Conservation (phyloP, 1,284 basidiomycete genomes). For the Ceratobasidium sp. region DNA sequence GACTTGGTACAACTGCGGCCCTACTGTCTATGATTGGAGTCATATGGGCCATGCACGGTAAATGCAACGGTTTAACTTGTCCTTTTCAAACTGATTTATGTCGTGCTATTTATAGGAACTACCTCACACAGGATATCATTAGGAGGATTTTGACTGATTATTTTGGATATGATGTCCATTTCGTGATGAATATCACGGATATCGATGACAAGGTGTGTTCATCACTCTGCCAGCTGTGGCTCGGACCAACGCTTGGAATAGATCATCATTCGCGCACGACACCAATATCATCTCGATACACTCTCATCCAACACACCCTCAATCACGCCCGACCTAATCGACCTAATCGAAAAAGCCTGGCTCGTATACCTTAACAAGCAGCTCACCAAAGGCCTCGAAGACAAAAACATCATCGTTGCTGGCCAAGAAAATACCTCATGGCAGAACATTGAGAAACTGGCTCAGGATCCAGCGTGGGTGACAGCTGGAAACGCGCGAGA, state of each 20-base stretch:
- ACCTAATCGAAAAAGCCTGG: conserved; percentile 76
- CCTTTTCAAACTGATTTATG: conserved; percentile 43
- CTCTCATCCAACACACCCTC: conserved; percentile 66
- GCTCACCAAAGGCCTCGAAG: conserved; percentile 70
- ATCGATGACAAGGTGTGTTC: conserved; percentile 95
- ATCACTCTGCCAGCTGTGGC: conserved; percentile 43
- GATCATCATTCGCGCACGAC: conserved; percentile 92
- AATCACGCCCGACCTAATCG: conserved; percentile 72
- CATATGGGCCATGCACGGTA: conserved; percentile 99
- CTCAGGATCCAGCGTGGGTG: conserved; percentile 66
- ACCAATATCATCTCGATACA: conserved; percentile 82
- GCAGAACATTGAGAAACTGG: conserved; percentile 66
- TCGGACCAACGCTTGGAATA: conserved; percentile 56
- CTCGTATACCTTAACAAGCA: conserved; percentile 71
- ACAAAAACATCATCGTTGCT: conserved; percentile 61
- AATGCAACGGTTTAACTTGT: conserved; percentile 51
- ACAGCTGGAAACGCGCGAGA: conserved; percentile 71
- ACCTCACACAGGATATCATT: conserved; percentile 97
- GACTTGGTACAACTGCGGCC: conserved; percentile 99
- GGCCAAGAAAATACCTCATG: conserved; percentile 69
- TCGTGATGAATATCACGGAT: conserved; percentile 99
- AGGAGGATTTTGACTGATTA: conserved; percentile 95
- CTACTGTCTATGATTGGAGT: conserved; percentile 98
- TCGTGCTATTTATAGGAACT: conserved; percentile 75
- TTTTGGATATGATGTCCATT: conserved; percentile 97